These are phyloP conservation scores for Yamadazyma olivae DNA, from an alignment of 805 yeast genomes.

Conservation along the genomic window DNA sequence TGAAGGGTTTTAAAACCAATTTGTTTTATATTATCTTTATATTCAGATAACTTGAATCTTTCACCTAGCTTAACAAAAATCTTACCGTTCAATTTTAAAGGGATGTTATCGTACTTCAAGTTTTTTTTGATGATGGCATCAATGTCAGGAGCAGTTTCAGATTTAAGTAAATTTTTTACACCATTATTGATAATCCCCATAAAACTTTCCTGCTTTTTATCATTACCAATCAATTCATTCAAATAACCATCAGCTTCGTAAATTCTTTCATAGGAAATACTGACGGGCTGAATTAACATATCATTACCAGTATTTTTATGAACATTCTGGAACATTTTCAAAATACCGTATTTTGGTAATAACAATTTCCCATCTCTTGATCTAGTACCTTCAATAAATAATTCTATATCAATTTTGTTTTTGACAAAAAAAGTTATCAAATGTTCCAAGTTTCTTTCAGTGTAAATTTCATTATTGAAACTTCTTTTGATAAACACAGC, in stretches of 20 bases:
- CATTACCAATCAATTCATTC: constrained; percentile 54
- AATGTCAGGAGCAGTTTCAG: constrained; percentile 2
- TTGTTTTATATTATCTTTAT: constrained; percentile 34
- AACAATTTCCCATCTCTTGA: constrained; percentile 64
- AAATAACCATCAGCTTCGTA: constrained; percentile 55
- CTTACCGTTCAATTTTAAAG: constrained; percentile 29
- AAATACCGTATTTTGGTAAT: constrained; percentile 60
- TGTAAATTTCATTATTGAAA: constrained; percentile 40
- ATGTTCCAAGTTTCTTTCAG: constrained; percentile 45
- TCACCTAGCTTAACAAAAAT: constrained; percentile 35
- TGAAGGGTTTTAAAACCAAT: constrained; percentile 53
- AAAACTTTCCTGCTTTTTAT: constrained; percentile 53
- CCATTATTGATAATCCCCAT: constrained; percentile 35
- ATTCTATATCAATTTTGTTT: constrained; percentile 52
- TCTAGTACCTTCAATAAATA: constrained; percentile 65
- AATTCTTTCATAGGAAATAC: constrained; percentile 59
- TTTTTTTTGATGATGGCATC: constrained; percentile 8
- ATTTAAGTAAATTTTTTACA: constrained; percentile 23
- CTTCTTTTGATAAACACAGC: constrained; percentile 57
- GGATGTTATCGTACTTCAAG: constrained; percentile 8
- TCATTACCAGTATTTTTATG: constrained; percentile 41
- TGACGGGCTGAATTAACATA: constrained; percentile 47
- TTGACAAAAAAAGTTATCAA: constrained; percentile 47
- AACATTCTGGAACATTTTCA: constrained; percentile 49
- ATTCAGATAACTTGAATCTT: constrained; percentile 26